A percentile compares a stretch with the other conserved stretches of the same genome.
Conservation (phyloP, 2,329 filamentous ascomycete genomes). For the Aspergillus glaucus region DNA sequence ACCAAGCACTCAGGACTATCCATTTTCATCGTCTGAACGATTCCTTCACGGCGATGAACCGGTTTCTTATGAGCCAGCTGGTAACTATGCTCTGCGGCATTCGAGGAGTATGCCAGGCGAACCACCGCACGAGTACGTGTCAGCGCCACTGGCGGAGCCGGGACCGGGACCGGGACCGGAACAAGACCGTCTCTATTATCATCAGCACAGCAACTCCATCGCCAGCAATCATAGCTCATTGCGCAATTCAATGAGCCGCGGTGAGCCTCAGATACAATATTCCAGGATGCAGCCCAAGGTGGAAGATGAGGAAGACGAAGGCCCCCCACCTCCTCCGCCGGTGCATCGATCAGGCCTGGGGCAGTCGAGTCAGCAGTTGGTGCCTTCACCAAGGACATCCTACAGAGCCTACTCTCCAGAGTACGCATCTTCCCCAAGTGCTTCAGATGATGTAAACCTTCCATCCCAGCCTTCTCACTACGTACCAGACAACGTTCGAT, state of each 20-base stretch:
- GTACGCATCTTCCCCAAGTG: conserved; percentile 14
- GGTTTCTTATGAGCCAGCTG: conserved; percentile 12
- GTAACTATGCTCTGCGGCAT: conserved; percentile 14
- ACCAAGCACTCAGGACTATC: conserved; percentile 13
- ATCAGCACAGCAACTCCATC: conserved; percentile 23
- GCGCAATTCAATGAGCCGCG: conserved; percentile 18
- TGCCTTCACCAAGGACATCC: conserved; percentile 15
- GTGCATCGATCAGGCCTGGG: conserved; percentile 28
- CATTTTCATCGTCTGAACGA: conserved; percentile 16
- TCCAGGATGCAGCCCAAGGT: conserved; percentile 44
- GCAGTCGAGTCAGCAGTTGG: conserved; percentile 20
- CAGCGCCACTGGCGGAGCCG: not conserved
- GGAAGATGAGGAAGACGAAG: conserved; percentile 40
- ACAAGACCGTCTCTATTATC: conserved; percentile 18
- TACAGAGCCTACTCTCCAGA: conserved; percentile 26
- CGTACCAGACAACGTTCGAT: conserved; percentile 11
- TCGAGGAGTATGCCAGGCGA: conserved; percentile 13
- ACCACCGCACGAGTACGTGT: conserved; percentile 14
- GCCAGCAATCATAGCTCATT: conserved; percentile 14
- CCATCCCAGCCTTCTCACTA: conserved; percentile 19
- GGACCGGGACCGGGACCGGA: conserved; percentile 8
- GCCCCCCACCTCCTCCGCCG: conserved; percentile 30
- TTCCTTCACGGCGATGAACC: conserved; percentile 18
- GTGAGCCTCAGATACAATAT: conserved; percentile 31
- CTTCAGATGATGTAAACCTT: conserved; percentile 15